Conservation (phyloP, 441 rosid species). For the Erodium trifolium region DNA sequence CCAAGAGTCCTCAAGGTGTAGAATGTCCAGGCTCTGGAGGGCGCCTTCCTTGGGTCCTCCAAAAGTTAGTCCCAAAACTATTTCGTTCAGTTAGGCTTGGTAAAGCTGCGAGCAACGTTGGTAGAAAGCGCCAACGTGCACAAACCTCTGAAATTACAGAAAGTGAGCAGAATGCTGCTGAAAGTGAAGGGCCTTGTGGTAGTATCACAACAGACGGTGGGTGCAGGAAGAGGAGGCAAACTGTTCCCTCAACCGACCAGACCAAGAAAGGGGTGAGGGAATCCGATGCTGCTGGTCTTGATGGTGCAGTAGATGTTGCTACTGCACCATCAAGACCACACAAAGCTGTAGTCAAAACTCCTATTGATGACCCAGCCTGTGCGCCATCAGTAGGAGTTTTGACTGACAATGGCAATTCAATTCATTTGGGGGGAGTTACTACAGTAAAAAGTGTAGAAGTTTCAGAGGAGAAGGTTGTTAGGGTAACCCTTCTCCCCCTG, state of each 20-base stretch:
- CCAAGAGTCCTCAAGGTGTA: constrained; percentile 26
- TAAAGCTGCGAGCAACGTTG: constrained; percentile 28
- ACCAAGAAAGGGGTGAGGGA: constrained; percentile 25
- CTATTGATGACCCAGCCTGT: constrained; percentile 27
- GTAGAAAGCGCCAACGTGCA: constrained; percentile 47
- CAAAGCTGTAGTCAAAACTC: too few species aligned
- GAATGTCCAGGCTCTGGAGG: constrained; percentile 40
- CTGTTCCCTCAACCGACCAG: constrained; percentile 31
- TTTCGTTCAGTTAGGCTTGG: constrained; percentile 44
- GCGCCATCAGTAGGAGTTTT: constrained; percentile 21
- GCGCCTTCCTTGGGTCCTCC: constrained; percentile 36
- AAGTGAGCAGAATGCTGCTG: constrained; percentile 45
- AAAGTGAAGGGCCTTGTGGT: constrained; percentile 58
- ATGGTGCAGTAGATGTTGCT: constrained; percentile 20
- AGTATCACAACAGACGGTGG: constrained; percentile 49
- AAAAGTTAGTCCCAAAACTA: constrained; percentile 50
- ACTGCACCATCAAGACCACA: too few species aligned
- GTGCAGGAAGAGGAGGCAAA: constrained; percentile 55
- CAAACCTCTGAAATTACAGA: constrained; percentile 35
- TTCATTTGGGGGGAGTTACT: constrained; percentile 30
- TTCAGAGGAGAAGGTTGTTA: constrained; percentile 27
- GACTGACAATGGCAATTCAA: constrained; percentile 30
- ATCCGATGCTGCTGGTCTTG: constrained; percentile 18
- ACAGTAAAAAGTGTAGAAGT: constrained; percentile 28
- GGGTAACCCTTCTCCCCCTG: constrained; percentile 30